A percentile compares a stretch with the other conserved stretches of the same genome.
These are phyloP conservation scores for Tulasnella sp. DNA, from an alignment of 768 basidiomycete genomes.

Conservation along the genomic window DNA sequence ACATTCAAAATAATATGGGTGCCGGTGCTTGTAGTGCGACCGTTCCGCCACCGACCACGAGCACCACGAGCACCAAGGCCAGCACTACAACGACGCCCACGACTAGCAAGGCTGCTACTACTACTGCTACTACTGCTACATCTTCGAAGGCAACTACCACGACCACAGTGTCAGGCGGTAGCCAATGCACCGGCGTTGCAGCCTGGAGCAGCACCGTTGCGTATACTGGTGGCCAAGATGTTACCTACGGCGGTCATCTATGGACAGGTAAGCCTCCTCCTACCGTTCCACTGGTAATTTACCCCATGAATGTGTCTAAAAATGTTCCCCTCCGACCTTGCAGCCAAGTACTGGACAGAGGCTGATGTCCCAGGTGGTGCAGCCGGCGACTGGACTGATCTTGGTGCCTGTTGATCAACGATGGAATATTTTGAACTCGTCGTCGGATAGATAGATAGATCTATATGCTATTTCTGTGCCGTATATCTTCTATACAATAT, in stretches of 20 bases:
- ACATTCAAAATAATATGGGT: neutral
- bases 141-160: neutral
- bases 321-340: no score
- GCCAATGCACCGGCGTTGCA: neutral
- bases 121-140: no score
- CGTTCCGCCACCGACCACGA: no score
- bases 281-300: no score
- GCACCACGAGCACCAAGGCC: no score
- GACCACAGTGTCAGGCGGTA: neutral
- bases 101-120: no score
- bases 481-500: no score
- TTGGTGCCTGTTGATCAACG: neutral
- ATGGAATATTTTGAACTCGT: no score
- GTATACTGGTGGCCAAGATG: conserved; percentile 5
- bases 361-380: conserved; percentile 1
- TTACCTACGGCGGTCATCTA: conserved; percentile 8
- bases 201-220: conserved; percentile 8
- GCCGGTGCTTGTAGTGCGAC: neutral
- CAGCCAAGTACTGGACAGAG: conserved; percentile 9
- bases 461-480: no score
- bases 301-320: no score
- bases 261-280: neutral
- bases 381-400: neutral
- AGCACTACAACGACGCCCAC: no score
- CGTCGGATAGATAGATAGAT: no score